phyloP scores from a whole-genome alignment of 1,284 basidiomycete genomes.

The Heterobasidion occidentale region DNA sequence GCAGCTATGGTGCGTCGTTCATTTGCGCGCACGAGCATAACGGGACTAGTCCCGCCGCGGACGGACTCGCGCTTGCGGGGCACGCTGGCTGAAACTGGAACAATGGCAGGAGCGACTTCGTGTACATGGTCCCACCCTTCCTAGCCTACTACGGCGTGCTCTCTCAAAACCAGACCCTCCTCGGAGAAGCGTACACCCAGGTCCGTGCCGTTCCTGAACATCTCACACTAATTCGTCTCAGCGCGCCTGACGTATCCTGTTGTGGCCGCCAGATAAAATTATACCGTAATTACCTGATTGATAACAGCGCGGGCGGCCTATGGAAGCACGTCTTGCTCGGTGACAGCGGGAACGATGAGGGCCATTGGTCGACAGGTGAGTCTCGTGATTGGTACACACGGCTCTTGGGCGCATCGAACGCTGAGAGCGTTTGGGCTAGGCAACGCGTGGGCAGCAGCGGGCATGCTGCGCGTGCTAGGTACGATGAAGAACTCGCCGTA shows the following conservation, averaged over 20 bases:
- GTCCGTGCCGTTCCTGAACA: background rate
- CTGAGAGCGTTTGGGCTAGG: conserved; percentile 31
- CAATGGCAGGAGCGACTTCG: conserved; percentile 56
- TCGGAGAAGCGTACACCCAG: conserved; percentile 66
- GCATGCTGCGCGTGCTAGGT: conserved; percentile 76
- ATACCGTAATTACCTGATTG: conserved; percentile 62
- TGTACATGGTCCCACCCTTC: conserved; percentile 92
- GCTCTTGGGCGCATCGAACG: background rate
- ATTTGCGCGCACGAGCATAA: background rate
- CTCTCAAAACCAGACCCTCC: conserved; percentile 57
- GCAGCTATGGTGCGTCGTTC: conserved; percentile 55
- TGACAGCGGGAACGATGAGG: conserved; percentile 35
- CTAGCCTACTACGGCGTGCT: conserved; percentile 82
- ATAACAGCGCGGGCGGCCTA: conserved; percentile 37
- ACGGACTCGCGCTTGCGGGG: no score
- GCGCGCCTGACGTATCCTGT: background rate
- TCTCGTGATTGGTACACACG: background rate
- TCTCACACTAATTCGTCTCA: background rate
- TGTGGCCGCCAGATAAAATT: conserved; percentile 45
- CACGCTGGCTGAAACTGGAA: no score
- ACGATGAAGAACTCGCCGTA: conserved; percentile 64
- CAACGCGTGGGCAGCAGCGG: conserved; percentile 82
- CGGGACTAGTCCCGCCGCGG: background rate
- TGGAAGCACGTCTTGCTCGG: conserved; percentile 71
- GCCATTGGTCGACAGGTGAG: conserved; percentile 70